Base-by-base conservation (phyloP, 2,329 filamentous ascomycete genomes). In the Fusarium nodosum region DNA sequence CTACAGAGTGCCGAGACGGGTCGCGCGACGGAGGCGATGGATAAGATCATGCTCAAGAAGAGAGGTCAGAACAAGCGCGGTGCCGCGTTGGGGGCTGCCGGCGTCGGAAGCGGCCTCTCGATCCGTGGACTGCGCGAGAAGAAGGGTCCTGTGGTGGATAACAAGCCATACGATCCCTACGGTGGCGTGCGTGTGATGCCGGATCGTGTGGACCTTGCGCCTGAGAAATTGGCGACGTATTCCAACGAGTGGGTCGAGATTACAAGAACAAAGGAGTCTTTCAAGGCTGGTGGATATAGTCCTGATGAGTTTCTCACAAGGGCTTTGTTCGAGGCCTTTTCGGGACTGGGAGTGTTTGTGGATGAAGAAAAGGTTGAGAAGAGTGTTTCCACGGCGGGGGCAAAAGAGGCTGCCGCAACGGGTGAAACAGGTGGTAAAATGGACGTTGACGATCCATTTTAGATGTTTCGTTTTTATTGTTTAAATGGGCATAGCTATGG, bases 161-260 rank as follows among this genome's bases (percentile, higher is more conserved):
- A 93, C 73, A 89, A 90, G 60, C 90, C 93, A 0, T 97, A 97
- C 81, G 94, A 97, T 81, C 92, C 95, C 0, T 97, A 96, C 77
- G 93, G 89, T 39, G 96, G 93, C 1, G 81, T 94, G 65, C 81
- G 87, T 47, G 87, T 94, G 53, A 84, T 84, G 26, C 88, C 89
- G 24, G 85, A 91, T 72, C 91, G 94, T 72, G 95, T 93, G 75
- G 83, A 86, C 12, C 76, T 97, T 30, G 68, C 75, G 0, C 53
- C 75, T 1, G 79, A 79, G 7, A 73, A 72, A 38, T 87, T 90
- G 68, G 85, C 88, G 51, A 82, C 85, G 42, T 97, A 97, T 78
- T 87, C 90, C 42, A 93, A 92, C 76, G 87, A 91, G 47, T 93
- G 90, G 84, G 83, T 97, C 55, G 89, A 91, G 45, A 83, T 83